Evolutionary conservation across 176 grass and related monocot species (phyloP), one percentile per base, ranked within the genome.

Genomic region (Raddia guianensis): DNA sequence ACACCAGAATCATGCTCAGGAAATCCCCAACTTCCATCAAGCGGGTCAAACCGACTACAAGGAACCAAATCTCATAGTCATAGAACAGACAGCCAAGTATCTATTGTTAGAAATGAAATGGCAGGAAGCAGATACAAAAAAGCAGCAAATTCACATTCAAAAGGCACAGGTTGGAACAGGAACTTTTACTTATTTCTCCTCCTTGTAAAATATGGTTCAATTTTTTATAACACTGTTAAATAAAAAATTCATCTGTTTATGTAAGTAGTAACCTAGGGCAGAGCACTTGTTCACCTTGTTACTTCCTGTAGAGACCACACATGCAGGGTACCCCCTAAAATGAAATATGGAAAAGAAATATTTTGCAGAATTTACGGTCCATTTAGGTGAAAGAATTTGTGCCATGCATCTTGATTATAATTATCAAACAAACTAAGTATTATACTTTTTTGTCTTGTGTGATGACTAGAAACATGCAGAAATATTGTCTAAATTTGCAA

Each of bases 121-220:
- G 80, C 73, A 60, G 57, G 67, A 77, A 78, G 67, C 68, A 82
- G 59, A 86, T 46, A 44, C 51, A 78, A 77, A 45, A 86, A 75
- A 61, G 15, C 12, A 12, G 59, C 50, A 9, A 19, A 72, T 82
- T 7, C 15, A 12, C 53, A 85, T 82, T 86, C 59, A 7, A 73
- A 82, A 78, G 73, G 32, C 20, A 86, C 80, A 90, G 83, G 88
- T 86, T 73, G 20, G 73, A 88, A 65, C 49, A 12, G 15, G 49
- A 33, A 61, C 14, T 52, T 33, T 73, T 73, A 49, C 40, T 57
- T 2, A 11, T 77, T 20, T 68, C 12, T 46, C 7, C 47, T 49
- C 34, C 18, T 33, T 76, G 55, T 76, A 72, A 68, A 5, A 40
- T 8, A 42, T 3, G n/a, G 42, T 51, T 70, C 18, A 13, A 48